phyloP scores from a whole-genome alignment of 805 yeast genomes.

The Candida corydali region DNA sequence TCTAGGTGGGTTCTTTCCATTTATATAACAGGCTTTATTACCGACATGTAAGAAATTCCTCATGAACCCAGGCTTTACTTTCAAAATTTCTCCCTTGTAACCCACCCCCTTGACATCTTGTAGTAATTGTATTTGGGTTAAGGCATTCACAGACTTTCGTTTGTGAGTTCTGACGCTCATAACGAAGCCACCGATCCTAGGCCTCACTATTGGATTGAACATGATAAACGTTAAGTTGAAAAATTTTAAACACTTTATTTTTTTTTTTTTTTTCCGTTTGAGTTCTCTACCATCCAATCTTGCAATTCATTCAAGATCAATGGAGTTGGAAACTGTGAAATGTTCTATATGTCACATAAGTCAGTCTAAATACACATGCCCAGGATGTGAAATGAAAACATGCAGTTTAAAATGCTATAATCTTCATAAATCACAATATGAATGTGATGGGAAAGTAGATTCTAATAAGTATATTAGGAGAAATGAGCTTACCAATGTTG shows the following conservation, averaged over 20 bases:
- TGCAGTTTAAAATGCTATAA: slow-evolving; percentile 73
- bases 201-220: too few species aligned
- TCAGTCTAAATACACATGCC: slow-evolving; percentile 68
- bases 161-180: slow-evolving; percentile 5
- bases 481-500: slow-evolving; percentile 37
- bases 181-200: too few species aligned
- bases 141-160: slow-evolving; percentile 2
- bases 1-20: slow-evolving; percentile 29
- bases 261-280: not conserved
- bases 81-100: slow-evolving; percentile 63
- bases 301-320: too few species aligned
- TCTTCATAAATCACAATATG: slow-evolving; percentile 56
- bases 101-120: slow-evolving; percentile 65
- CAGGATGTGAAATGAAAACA: slow-evolving; percentile 63
- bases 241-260: not conserved
- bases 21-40: slow-evolving; percentile 72
- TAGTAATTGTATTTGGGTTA: slow-evolving; percentile 59
- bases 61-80: slow-evolving; percentile 79
- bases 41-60: slow-evolving; percentile 66
- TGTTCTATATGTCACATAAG: slow-evolving; percentile 36
- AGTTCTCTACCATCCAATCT: too few species aligned
- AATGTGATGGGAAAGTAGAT: slow-evolving; percentile 67
- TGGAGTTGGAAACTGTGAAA: not conserved
- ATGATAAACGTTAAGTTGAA: too few species aligned
- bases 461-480: slow-evolving; percentile 54